Evolutionary conservation across 306 rosid species (phyloP), one percentile per base, ranked within the genome.

Genomic region (Amphicarpaea edgeworthii): DNA sequence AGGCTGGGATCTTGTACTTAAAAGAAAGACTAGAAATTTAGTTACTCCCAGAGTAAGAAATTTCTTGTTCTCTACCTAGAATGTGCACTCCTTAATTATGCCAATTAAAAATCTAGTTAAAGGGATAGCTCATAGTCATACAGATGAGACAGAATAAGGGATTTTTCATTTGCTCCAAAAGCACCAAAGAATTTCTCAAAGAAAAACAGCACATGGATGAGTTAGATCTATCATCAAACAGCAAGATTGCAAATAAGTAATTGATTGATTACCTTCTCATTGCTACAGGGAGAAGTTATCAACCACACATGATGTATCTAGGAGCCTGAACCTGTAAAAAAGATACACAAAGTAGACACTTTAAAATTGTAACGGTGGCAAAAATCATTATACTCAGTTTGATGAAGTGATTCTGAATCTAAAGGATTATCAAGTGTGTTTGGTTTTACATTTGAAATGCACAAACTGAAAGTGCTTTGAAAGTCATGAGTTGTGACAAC

Each of bases 371-470:
- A 28, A 19, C 43, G 9, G 30, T 47, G 1, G 9, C 12, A 4
- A 45, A 24, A 43, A 41, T 67, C 8, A 46, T 32, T 28, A 10
- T 7, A 16, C 24, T 26, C 10, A 15, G 5, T 8, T 40, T 16
- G 28, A 47, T 16, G 60, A 46, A 28, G 43, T 28, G 60, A 49
- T 68, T 50, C 47, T 16, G 12, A 50, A 70, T 19, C 30, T 70
- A 15, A 70, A 50, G 30, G 16, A 69, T 28, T 28, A 28, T 28
- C 4, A 28, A 28, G 32, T 28, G 32, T 28, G 32, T 28, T 28
- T 28, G 32, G 3, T 28, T 28, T 28, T 28, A 28, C 4, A 5
- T 28, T 28, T 28, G 32, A 28, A 28, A 28, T 28, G 32, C 32
- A 2, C 4, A 28, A 28, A 28, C 32, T 28, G 4, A 28, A 28